Percentiles rank a stretch among this genome's conserved stretches.
phyloP scores from a whole-genome alignment of 2,329 filamentous ascomycete species.

The Trichoderma sp. region DNA sequence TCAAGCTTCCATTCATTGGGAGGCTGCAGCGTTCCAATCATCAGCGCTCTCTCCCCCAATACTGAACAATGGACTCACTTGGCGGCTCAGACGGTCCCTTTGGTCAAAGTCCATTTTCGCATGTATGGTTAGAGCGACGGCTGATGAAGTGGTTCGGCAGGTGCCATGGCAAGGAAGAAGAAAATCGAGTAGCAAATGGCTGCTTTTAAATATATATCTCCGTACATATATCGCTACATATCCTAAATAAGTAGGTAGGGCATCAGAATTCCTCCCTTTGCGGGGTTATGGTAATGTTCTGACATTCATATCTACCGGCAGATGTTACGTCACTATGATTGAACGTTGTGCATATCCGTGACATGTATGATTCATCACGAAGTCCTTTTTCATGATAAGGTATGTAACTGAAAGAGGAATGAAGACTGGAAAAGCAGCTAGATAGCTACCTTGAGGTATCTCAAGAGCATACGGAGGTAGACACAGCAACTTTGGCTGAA shows the following conservation, averaged over 20 bases:
- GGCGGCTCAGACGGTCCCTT: not conserved
- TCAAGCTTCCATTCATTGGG: constrained; percentile 5
- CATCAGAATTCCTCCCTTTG: not conserved
- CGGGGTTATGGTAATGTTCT: not conserved
- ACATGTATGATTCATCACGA: not conserved
- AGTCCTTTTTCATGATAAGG: not conserved
- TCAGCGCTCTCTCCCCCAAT: not conserved
- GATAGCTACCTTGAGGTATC: no score
- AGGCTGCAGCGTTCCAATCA: not conserved
- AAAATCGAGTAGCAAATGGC: not conserved
- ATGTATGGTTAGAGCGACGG: not conserved
- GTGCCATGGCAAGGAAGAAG: not conserved
- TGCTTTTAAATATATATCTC: no score
- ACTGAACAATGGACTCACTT: not conserved
- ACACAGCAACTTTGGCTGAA: no score
- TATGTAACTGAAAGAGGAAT: no score
- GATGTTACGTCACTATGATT: constrained; percentile 13
- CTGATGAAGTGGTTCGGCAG: no score
- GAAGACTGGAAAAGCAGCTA: not conserved
- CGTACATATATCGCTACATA: no score
- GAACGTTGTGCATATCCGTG: not conserved
- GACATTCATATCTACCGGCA: not conserved
- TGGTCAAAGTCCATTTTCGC: not conserved
- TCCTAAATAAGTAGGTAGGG: not conserved
- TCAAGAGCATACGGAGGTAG: no score